Evolutionary conservation across 2,329 filamentous ascomycete species (phyloP), one percentile per base, ranked within the genome.

Genomic region (Parafenestella ontariensis): DNA sequence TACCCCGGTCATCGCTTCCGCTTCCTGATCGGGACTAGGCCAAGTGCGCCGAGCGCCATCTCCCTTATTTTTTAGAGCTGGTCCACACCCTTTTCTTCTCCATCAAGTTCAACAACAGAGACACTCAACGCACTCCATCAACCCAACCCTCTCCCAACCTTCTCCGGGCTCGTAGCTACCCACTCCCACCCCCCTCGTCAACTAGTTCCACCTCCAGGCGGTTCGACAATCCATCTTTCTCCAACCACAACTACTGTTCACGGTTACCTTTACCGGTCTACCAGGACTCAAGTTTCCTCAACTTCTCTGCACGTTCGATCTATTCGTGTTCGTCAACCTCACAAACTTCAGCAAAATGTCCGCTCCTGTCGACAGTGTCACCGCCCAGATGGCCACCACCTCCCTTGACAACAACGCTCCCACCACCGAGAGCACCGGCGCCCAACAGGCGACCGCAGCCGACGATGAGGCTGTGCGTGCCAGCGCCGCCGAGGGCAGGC

Each of bases 401-500:
- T 82, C 82, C 77, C 78, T 89, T 78, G 81, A 83, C 76, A 83
- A 88, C 76, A 83, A 88, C 76, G 55, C 64, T 52, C 52, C 65
- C 49, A 75, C 77, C 68, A 78, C 80, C 76, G 83, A 83, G 68
- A 77, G 76, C 66, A 76, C 78, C 65, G 78, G 76, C 74, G 77
- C 77, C 71, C 77, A 79, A 70, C 89, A 90, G 83, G 87, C 87
- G 80, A 85, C 90, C 81, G 82, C 86, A 75, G 84, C 89, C 73
- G 86, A 90, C 82, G 89, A 91, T 78, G 92, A 96, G 80, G 92
- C 93, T 79, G 92, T 95, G 77, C 89, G 95, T 80, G 92, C 92
- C 82, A 96, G 92, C 84, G 95, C 95, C 81, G 93, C 94, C 81
- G 95, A 99, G 86, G 94, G 95, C 81, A 92, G 95, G 85, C 92